Evolutionary conservation across 176 grass and related monocot species (phyloP).

Genomic region (Cenchrus purpureus): DNA sequence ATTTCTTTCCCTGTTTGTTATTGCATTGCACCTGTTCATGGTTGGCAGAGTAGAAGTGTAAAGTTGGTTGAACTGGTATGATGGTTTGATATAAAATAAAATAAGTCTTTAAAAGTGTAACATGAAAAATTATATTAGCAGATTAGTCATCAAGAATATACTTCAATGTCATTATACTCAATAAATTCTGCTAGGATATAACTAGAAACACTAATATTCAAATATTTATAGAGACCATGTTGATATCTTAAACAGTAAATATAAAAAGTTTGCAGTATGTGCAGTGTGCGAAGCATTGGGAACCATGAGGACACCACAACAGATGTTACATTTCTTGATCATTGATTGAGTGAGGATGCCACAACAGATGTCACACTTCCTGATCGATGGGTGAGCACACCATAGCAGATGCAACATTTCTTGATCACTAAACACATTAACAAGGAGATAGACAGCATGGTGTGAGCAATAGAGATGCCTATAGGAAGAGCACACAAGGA

Average conservation of each 20-base stretch:
- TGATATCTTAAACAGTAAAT: not conserved
- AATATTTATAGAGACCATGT: not conserved
- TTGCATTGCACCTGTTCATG: constrained; percentile 33
- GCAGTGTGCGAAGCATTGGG: not conserved
- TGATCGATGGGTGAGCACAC: too few species aligned
- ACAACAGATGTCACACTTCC: not conserved
- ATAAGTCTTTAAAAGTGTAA: not conserved
- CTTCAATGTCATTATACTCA: not conserved
- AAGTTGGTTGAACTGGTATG: constrained; percentile 27
- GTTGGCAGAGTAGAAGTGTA: constrained; percentile 22
- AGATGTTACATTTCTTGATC: not conserved
- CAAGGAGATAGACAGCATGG: not conserved
- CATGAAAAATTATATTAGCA: not conserved
- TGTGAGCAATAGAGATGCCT: not conserved
- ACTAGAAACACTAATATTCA: not conserved
- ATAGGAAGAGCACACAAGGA: constrained; percentile 1
- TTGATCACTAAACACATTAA: not conserved
- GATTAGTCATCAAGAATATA: constrained; percentile 3
- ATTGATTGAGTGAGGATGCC: not conserved
- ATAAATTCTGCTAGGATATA: not conserved
- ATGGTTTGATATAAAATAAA: constrained; percentile 10
- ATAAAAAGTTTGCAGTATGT: not conserved
- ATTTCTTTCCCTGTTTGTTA: constrained; percentile 15
- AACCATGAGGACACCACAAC: not conserved
- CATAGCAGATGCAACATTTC: not conserved